These are phyloP conservation scores for Excoecaria agallocha DNA, from an alignment of 345 rosid species.

Conservation along the genomic window DNA sequence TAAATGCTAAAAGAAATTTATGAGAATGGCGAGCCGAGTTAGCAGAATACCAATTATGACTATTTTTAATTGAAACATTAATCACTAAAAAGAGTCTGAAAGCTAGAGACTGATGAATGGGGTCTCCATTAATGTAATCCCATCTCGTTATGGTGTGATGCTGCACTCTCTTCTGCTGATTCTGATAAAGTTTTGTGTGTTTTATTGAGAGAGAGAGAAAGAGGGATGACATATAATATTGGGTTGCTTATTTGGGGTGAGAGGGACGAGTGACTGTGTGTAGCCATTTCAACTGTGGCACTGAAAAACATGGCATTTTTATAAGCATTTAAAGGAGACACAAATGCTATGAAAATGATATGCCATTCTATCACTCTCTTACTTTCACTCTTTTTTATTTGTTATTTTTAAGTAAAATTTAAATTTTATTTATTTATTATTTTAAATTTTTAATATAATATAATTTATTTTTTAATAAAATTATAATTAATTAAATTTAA, in stretches of 20 bases:
- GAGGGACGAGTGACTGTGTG: slow-evolving; percentile 50
- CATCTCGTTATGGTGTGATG: slow-evolving; percentile 4
- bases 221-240: slow-evolving; percentile 2
- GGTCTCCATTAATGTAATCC: slow-evolving; percentile 23
- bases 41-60: too few species aligned
- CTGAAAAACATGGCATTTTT: slow-evolving; percentile 67
- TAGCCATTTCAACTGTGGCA: slow-evolving; percentile 57
- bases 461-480: too few species aligned
- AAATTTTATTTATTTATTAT: too few species aligned
- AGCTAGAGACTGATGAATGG: slow-evolving; percentile 14
- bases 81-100: background rate
- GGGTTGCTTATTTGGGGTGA: slow-evolving; percentile 43
- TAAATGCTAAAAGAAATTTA: too few species aligned
- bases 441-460: too few species aligned
- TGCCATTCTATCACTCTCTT: slow-evolving; percentile 6
- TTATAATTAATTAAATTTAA: too few species aligned
- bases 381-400: too few species aligned
- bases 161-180: slow-evolving; percentile 13
- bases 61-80: too few species aligned
- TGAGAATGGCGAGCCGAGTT: too few species aligned
- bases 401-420: too few species aligned
- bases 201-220: background rate
- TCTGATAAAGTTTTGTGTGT: slow-evolving; percentile 33
- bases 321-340: slow-evolving; percentile 41
- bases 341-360: slow-evolving; percentile 57